These are phyloP conservation scores for Sugiyamaella novakii DNA, from an alignment of 1,139 yeast genomes.

Conservation along the genomic window DNA sequence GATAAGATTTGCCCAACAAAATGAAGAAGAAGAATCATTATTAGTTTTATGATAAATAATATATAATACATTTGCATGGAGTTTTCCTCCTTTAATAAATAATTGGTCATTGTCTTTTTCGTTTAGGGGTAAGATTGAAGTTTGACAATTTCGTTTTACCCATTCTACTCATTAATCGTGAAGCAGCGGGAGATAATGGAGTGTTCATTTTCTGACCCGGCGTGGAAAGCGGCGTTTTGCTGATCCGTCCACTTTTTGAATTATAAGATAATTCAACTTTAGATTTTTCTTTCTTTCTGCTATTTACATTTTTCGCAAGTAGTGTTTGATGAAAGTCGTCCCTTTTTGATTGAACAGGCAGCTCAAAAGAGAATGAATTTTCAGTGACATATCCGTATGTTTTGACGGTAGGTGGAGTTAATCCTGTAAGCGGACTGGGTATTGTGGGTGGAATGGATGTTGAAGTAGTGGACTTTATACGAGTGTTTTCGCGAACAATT, in stretches of 20 bases:
- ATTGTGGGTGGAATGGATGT: neutral
- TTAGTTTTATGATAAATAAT: constrained; percentile 10
- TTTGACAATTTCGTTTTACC: constrained; percentile 8
- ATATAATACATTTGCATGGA: constrained; percentile 1
- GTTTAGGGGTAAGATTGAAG: constrained; percentile 5
- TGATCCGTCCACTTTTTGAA: constrained; percentile 21
- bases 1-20: constrained; percentile 2
- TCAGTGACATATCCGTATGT: constrained; percentile 29
- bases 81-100: constrained; percentile 3
- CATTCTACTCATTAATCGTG: constrained; percentile 22
- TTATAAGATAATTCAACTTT: constrained; percentile 11
- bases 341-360: constrained; percentile 26
- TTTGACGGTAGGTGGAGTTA: constrained; percentile 24
- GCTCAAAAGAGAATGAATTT: constrained; percentile 22
- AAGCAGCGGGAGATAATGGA: constrained; percentile 29
- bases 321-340: constrained; percentile 26
- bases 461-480: constrained; percentile 2
- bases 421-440: neutral
- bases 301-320: constrained; percentile 21
- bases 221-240: constrained; percentile 20
- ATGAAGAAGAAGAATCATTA: constrained; percentile 14
- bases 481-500: constrained; percentile 31
- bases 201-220: neutral
- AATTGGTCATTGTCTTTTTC: constrained; percentile 11
- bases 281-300: constrained; percentile 13